Evolutionary conservation across 768 basidiomycete species (phyloP).

Genomic region (Cubamyces lactineus): DNA sequence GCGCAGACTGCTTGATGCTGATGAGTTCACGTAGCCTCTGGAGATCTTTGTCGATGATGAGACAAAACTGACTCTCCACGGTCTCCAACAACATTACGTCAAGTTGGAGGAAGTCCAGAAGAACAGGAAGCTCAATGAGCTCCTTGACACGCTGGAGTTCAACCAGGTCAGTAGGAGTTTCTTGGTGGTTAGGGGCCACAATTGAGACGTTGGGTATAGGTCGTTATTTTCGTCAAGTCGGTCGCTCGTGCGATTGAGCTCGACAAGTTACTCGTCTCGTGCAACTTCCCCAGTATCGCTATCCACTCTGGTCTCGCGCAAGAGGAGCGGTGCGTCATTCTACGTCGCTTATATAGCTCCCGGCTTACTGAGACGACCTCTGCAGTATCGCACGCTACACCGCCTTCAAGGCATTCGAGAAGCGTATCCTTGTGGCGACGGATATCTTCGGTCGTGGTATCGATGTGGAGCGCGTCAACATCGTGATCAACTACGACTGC

Average conservation of each 20-base stretch:
- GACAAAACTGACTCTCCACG: slow-evolving; percentile 96
- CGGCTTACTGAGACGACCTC: slow-evolving; percentile 10
- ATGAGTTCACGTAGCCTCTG: slow-evolving; percentile 66
- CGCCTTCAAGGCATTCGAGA: slow-evolving; percentile 99
- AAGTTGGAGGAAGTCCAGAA: slow-evolving; percentile 94
- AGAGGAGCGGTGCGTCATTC: slow-evolving; percentile 81
- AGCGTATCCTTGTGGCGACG: slow-evolving; percentile 97
- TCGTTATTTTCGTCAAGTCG: slow-evolving; percentile 99
- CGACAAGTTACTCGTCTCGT: slow-evolving; percentile 93
- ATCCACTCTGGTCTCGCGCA: slow-evolving; percentile 95
- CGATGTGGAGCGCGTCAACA: slow-evolving; percentile 99
- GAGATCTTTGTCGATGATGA: slow-evolving; percentile 99
- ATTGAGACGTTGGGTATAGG: slow-evolving; percentile 50
- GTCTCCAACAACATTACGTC: slow-evolving; percentile 97
- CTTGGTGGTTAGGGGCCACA: background rate
- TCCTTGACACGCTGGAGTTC: slow-evolving; percentile 95
- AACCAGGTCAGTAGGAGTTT: slow-evolving; percentile 71
- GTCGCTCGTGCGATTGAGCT: slow-evolving; percentile 95
- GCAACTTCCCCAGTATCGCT: slow-evolving; percentile 97
- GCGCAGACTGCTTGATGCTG: background rate
- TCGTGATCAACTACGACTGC: slow-evolving; percentile 98
- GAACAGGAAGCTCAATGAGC: slow-evolving; percentile 95
- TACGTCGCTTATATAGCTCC: slow-evolving; percentile 2
- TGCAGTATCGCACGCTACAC: slow-evolving; percentile 90
- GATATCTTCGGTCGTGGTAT: slow-evolving; percentile 99